Evolutionary conservation across 345 rosid species (phyloP), one percentile per base, ranked within the genome.

Genomic region (Aurinia saxatilis): DNA sequence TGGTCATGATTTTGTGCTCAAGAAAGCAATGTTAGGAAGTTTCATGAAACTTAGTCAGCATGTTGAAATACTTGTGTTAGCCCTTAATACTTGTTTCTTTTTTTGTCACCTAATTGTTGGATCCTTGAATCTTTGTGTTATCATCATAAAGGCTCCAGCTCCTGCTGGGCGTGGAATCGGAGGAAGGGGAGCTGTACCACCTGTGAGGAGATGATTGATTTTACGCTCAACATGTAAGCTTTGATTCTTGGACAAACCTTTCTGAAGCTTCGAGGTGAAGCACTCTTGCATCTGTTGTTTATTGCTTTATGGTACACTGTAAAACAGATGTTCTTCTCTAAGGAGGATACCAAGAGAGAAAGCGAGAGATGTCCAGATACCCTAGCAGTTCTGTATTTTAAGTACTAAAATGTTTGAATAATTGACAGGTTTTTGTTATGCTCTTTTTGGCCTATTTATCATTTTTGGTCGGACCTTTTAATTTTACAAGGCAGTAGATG

Each of bases 81-180:
- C 19, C 33, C 40, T 52, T 45, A 13, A 27, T 51, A 6, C n/a
- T n/a, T n/a, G n/a, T n/a, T n/a, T n/a, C n/a, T n/a, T n/a, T n/a
- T n/a, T n/a, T n/a, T 30, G 50, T 70, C 44, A 52, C 7, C 39
- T 66, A 59, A 65, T 36, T 36, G 50, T 37, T 69, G 15, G 54
- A 27, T 45, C 51, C 19, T 41, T 57, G 15, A 55, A 30, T 40
- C 33, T 30, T 15, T 50, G 39, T 56, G 13, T 7, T 57, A 21
- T 57, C 9, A 7, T 60, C 34, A 25, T 67, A 40, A 60, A 73
- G 96, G 85, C 79, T 55, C 91, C 84, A 55, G 82, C 86, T 75
- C 66, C 96, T 75, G 66, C 96, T 38, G 96, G 98, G 33, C 91
- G 98, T 57, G 97, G 91, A 63, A 56, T 86, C 8, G 84, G 78